These are phyloP conservation scores for Paramecium primaurelia DNA, from an alignment of 73 alveolate genomes.

Conservation along the genomic window DNA sequence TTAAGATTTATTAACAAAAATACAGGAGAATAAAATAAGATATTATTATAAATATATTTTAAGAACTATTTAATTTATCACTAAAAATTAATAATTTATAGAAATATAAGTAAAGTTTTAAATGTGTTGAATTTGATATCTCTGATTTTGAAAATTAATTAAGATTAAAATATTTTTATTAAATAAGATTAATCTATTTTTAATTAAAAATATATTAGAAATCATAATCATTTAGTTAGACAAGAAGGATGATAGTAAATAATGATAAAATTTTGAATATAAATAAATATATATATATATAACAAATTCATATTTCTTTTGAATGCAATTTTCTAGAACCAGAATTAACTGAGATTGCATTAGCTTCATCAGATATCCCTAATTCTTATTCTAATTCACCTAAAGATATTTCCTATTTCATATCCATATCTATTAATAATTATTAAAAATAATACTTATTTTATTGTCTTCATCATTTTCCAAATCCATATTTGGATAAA, in stretches of 20 bases:
- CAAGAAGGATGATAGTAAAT: not conserved
- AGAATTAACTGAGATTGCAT: not conserved
- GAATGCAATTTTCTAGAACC: not conserved
- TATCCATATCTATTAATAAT: not conserved
- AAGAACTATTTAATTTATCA: slow-evolving; percentile 86
- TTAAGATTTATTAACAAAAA: slow-evolving; percentile 61
- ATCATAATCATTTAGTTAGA: not conserved
- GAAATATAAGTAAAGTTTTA: slow-evolving; percentile 74
- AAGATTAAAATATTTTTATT: no score
- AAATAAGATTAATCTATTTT: no score
- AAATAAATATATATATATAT: not conserved
- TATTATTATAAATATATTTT: slow-evolving; percentile 76
- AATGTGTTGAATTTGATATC: slow-evolving; percentile 65
- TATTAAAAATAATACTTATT: not conserved
- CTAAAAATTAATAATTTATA: slow-evolving; percentile 80
- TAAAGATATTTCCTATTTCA: not conserved
- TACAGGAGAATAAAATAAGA: slow-evolving; percentile 83
- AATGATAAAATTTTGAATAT: not conserved
- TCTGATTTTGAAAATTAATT: slow-evolving; percentile 47
- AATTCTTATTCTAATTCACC: not conserved
- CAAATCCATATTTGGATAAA: slow-evolving; percentile 30
- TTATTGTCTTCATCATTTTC: not conserved
- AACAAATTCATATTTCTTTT: not conserved
- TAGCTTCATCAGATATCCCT: slow-evolving; percentile 3
- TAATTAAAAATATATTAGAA: no score